Base-by-base conservation (phyloP, 441 rosid genomes). In the Sinapis alba region DNA sequence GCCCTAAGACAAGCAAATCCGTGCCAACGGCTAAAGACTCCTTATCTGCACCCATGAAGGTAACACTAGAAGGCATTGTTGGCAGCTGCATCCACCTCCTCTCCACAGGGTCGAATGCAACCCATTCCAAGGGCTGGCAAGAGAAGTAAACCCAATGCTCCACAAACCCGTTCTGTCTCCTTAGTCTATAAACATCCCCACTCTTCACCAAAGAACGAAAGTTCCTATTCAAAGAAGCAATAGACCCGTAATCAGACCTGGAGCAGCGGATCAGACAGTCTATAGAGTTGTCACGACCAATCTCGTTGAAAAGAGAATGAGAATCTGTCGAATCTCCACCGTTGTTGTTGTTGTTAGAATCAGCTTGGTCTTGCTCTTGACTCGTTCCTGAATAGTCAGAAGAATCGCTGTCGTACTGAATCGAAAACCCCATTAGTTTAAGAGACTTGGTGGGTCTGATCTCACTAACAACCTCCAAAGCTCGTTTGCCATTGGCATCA, bases 11-110 rank as follows among this genome's bases (percentile, higher is more conserved):
- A 58, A 92, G 97, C 23, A 94, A 90, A 71, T 94, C 94, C 1
- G 99, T 94, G 32, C 99, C 99, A 77, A 92, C 99, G 58, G 98
- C 99, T 81, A 94, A 73, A 21, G 99, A 94, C 82, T 94, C 99
- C 78, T 92, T 94, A 34, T 94, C 99, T 0, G 94, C 86, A 71
- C 84, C 89, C 84, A 82, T 89, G 76, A 92, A 90, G 78, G 86
- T 87, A 2, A 86, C 98, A 26, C 88, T 86, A 0, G 88, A 83
- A 78, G 90, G 82, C 97, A 92, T 94, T 45, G 84, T 80, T 2
- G 99, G 99, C 72, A 94, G 75, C 79, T 86, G 90, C 99, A 92
- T 92, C 97, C 98, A 92, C 82, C 89, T 75, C 26, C 75, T 45
- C 28, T 79, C 69, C 38, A 82, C 77, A 12, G 99, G 99, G 83